Conservation (phyloP, 352 stramenopile genomes). For the Globisporangium yorkense region DNA sequence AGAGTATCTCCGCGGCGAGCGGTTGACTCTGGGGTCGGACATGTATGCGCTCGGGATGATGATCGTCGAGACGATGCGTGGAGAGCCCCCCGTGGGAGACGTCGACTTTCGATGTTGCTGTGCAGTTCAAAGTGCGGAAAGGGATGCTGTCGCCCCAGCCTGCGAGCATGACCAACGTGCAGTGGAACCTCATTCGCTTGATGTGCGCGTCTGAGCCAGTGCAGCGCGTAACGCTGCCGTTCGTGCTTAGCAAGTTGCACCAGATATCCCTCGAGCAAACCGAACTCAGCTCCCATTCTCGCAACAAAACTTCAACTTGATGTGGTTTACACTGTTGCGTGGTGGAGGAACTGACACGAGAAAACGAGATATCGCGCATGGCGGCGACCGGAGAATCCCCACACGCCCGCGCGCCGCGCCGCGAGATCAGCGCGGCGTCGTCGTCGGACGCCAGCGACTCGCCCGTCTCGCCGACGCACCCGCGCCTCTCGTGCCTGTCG, state of each 20-base stretch:
- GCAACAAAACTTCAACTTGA: neutral
- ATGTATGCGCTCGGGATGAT: constrained; percentile 22
- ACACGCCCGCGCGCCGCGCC: neutral
- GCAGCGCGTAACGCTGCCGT: constrained; percentile 5
- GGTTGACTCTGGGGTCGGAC: constrained; percentile 11
- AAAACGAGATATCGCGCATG: neutral
- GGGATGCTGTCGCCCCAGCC: neutral
- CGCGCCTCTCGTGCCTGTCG: constrained; percentile 20
- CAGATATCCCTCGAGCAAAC: neutral
- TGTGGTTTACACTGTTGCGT: neutral
- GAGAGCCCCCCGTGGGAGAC: constrained; percentile 7
- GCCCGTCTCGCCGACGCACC: neutral
- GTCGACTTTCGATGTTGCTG: neutral
- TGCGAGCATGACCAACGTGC: neutral
- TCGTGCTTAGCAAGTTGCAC: neutral
- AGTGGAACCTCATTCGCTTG: constrained; percentile 15
- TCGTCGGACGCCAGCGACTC: constrained; percentile 3
- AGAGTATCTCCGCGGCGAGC: constrained; percentile 2
- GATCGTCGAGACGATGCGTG: constrained; percentile 16
- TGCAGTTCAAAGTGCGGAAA: constrained; percentile 6
- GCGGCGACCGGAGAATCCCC: neutral
- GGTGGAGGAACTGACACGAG: neutral
- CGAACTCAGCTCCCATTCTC: too few relatives aligned
- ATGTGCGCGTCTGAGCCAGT: constrained; percentile 10
- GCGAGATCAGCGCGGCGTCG: neutral